Conservation (phyloP, 306 rosid species). For the Betula pendula region DNA sequence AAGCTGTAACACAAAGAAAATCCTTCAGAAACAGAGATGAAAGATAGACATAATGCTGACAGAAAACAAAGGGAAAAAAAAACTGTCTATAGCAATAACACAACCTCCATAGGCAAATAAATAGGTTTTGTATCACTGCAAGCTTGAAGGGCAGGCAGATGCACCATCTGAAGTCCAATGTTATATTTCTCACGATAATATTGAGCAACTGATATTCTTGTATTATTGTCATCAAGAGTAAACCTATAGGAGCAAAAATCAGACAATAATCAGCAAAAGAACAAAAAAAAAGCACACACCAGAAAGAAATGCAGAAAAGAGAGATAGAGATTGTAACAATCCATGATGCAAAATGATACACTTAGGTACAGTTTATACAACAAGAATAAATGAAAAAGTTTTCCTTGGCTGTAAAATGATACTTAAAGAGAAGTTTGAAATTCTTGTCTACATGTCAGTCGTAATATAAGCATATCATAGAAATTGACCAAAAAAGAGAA, state of each 20-base stretch:
- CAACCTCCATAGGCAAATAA: slow-evolving; percentile 58
- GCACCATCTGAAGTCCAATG: slow-evolving; percentile 1
- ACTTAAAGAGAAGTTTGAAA: too few relatives aligned
- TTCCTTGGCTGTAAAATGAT: too few relatives aligned
- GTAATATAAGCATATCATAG: too few relatives aligned
- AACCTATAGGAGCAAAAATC: slow-evolving; percentile 46
- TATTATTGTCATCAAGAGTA: slow-evolving; percentile 42
- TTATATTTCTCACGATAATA: slow-evolving; percentile 53
- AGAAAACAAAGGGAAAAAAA: neutral
- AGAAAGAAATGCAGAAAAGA: neutral
- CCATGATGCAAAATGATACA: too few relatives aligned
- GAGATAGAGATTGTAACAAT: neutral
- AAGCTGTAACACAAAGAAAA: slow-evolving; percentile 18
- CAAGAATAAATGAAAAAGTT: too few relatives aligned
- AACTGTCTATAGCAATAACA: neutral
- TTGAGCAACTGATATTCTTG: slow-evolving; percentile 28
- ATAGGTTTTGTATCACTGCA: slow-evolving; percentile 36
- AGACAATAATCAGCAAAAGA: neutral
- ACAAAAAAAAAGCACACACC: neutral
- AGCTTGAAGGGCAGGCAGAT: slow-evolving; percentile 63
- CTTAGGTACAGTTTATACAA: too few relatives aligned
- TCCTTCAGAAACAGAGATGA: neutral
- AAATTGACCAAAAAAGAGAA: neutral
- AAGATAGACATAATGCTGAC: neutral
- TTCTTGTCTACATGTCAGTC: too few relatives aligned